Conservation (phyloP, 768 basidiomycete genomes). For the Auricularia auricula-judae region DNA sequence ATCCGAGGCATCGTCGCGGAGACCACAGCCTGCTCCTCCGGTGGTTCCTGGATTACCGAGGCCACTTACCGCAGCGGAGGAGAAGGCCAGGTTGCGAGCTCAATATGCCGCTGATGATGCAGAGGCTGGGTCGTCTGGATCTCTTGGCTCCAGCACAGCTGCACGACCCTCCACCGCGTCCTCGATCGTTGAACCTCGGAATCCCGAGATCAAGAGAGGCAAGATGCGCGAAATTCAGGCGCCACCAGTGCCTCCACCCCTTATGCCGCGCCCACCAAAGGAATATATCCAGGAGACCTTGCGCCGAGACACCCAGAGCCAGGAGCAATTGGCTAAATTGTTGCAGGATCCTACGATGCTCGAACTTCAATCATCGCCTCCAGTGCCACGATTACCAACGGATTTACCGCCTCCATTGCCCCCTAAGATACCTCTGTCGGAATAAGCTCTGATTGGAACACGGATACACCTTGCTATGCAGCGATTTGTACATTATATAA, state of each 20-base stretch:
- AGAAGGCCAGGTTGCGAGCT: conserved; percentile 60
- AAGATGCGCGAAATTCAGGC: not conserved
- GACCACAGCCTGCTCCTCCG: conserved; percentile 14
- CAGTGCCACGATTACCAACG: not conserved
- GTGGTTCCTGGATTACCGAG: not conserved
- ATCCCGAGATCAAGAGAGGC: not conserved
- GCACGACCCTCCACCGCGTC: not conserved
- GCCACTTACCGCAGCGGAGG: conserved; percentile 59
- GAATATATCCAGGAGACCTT: not conserved
- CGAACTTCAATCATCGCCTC: not conserved
- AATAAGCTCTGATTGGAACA: too few species aligned
- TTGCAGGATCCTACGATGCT: too few species aligned
- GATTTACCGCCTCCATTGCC: not conserved
- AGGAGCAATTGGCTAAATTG: not conserved
- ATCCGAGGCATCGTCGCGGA: conserved; percentile 15
- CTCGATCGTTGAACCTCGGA: not conserved
- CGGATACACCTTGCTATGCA: not conserved
- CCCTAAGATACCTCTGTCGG: not conserved
- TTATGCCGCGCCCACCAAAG: not conserved
- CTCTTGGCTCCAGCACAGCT: conserved; percentile 13
- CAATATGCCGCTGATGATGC: conserved; percentile 49
- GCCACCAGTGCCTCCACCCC: not conserved
- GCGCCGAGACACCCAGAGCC: not conserved
- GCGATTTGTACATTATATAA: not conserved
- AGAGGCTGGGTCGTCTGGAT: conserved; percentile 7